These are phyloP conservation scores for Phaeosphaeria sp. DNA, from an alignment of 2,329 filamentous ascomycete genomes.

Conservation along the genomic window DNA sequence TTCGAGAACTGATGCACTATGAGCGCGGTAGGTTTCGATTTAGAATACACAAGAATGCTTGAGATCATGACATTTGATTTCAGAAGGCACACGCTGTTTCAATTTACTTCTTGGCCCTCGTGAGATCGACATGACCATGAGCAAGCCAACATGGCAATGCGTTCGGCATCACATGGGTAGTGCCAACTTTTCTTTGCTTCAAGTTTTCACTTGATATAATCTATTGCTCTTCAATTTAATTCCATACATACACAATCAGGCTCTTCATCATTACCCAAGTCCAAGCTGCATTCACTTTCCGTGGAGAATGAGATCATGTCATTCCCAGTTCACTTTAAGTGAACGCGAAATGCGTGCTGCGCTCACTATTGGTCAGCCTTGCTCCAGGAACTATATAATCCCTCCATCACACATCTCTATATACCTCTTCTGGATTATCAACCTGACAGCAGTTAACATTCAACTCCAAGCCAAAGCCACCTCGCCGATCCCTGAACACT, in stretches of 20 bases:
- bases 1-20: constrained; percentile 6
- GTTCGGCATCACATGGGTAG: background rate
- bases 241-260: no score
- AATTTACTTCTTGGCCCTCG: no score
- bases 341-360: background rate
- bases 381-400: background rate
- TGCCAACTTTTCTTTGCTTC: background rate
- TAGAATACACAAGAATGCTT: no score
- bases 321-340: background rate
- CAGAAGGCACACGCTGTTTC: no score
- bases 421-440: background rate
- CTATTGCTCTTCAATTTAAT: no score
- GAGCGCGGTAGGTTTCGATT: no score
- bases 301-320: background rate
- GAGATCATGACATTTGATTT: no score
- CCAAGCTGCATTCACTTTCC: background rate
- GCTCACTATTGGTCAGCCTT: background rate
- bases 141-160: background rate
- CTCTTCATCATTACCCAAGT: no score
- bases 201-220: background rate
- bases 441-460: background rate
- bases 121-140: background rate
- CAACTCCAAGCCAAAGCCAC: background rate
- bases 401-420: background rate
- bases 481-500: background rate